Conservation (phyloP, 1,284 basidiomycete genomes). For the Phylloporus sp. region DNA sequence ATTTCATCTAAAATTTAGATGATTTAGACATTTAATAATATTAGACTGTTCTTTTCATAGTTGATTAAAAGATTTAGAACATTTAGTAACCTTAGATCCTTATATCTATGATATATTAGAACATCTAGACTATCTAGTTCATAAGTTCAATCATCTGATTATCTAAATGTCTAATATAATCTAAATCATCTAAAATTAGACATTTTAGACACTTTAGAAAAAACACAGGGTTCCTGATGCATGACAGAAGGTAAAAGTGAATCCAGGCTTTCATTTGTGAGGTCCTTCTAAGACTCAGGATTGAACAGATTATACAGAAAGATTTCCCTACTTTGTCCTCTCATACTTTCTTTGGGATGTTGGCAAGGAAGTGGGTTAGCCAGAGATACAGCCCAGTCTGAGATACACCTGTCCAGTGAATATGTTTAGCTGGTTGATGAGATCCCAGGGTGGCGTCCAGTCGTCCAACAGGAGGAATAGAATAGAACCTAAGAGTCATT, state of each 20-base stretch:
- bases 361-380: background rate
- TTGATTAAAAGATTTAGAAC: too few relatives aligned
- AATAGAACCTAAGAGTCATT: constrained; percentile 44
- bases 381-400: constrained; percentile 38
- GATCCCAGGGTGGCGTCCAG: constrained; percentile 5
- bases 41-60: too few relatives aligned
- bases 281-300: background rate
- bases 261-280: background rate
- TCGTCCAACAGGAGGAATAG: constrained; percentile 33
- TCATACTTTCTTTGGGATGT: background rate
- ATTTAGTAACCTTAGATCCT: too few relatives aligned
- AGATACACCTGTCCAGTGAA: constrained; percentile 43
- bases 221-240: background rate
- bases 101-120: too few relatives aligned
- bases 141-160: too few relatives aligned
- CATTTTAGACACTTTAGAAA: too few relatives aligned
- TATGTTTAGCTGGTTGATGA: constrained; percentile 31
- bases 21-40: too few relatives aligned
- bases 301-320: too few relatives aligned
- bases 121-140: too few relatives aligned
- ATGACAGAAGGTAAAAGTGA: background rate
- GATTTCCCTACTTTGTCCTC: background rate
- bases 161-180: too few relatives aligned
- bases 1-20: too few relatives aligned
- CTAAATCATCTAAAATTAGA: too few relatives aligned